Percentiles rank a stretch among this genome's conserved stretches.
Conservation (phyloP, 2,329 filamentous ascomycete species). For the Ustilaginoidea virens region DNA sequence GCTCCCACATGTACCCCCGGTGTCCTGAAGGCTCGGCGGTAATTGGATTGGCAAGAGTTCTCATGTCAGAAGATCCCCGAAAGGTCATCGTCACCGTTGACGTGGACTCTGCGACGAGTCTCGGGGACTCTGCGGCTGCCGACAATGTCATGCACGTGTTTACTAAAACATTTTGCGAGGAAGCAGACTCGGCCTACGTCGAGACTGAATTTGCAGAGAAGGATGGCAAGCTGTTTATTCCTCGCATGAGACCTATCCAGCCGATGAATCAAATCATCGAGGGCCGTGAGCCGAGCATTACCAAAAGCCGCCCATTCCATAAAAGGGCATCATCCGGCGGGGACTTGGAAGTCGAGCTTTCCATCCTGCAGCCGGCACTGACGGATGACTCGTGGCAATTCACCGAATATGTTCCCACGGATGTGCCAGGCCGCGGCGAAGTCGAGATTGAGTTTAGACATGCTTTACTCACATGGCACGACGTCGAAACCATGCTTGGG, state of each 20-base stretch:
- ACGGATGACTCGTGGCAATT: conserved; percentile 12
- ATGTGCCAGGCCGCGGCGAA: conserved; percentile 14
- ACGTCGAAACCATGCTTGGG: conserved; percentile 21
- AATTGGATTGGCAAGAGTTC: conserved; percentile 29
- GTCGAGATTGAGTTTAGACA: conserved; percentile 25
- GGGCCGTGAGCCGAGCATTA: conserved; percentile 4
- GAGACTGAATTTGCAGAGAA: conserved; percentile 30
- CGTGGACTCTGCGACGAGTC: conserved; percentile 11
- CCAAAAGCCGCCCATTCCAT: conserved; percentile 9
- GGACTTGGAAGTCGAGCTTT: conserved; percentile 11
- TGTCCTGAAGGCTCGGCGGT: conserved; percentile 24
- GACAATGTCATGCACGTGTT: conserved; percentile 13
- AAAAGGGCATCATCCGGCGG: too few species aligned
- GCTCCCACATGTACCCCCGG: conserved; percentile 20
- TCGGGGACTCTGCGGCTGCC: conserved; percentile 7
- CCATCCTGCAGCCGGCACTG: conserved; percentile 11
- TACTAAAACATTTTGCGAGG: conserved; percentile 9
- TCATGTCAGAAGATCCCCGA: conserved; percentile 32
- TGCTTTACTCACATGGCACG: conserved; percentile 19
- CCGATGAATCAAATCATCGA: conserved; percentile 31
- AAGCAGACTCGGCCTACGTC: conserved; percentile 6
- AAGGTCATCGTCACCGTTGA: conserved; percentile 30
- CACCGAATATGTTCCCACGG: conserved; percentile 5
- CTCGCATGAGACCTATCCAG: conserved; percentile 25
- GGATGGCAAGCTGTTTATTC: conserved; percentile 23